Evolutionary conservation across 768 basidiomycete genomes (phyloP), one percentile per base, ranked within the genome.

Genomic region (Russula sp.): DNA sequence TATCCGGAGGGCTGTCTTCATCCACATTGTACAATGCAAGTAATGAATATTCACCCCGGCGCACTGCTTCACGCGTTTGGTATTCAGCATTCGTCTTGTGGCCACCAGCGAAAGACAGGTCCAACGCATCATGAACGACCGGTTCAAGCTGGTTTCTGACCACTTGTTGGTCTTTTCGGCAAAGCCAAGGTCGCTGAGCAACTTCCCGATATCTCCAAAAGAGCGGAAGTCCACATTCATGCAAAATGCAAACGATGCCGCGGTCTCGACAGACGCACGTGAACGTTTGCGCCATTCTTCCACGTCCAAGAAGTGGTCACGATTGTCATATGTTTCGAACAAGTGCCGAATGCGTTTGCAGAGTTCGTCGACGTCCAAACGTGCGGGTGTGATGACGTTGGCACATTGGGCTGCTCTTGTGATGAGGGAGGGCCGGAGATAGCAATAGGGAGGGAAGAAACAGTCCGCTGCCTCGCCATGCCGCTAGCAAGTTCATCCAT

Each of bases 101-200:
- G 52, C 49, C 26, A 67, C 36, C 11, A 65, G 38, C 3, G 67
- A 52, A 20, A 67, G 64, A 44, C 63, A 64, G 26, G 57, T 67
- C 67, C 67, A 67, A 9, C 60, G 59, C 22, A 16, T 48, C 0
- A 50, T 34, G 16, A 68, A 68, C 24, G 58, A 52, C 20, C 38
- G 32, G 20, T 68, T 56, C 46, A 36, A 50, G 32, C 48, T 55
- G 0, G 51, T 46, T 24, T 16, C n/a, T 22, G 51, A 44, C 51
- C 16, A 20, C 16, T 42, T 32, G 5, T 22, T n/a, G 24, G 54
- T 36, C 40, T 28, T 32, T 54, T 64, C 59, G 10, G 22, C 50
- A 5, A 7, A 26, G 13, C 62, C 62, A 8, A 61, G 56, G 7
- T 67, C 50, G 8, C 28, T 36, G 16, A 67, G 66, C 4, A 64